phyloP scores from a whole-genome alignment of 805 yeast genomes.

The Wickerhamiella hasegawae region DNA sequence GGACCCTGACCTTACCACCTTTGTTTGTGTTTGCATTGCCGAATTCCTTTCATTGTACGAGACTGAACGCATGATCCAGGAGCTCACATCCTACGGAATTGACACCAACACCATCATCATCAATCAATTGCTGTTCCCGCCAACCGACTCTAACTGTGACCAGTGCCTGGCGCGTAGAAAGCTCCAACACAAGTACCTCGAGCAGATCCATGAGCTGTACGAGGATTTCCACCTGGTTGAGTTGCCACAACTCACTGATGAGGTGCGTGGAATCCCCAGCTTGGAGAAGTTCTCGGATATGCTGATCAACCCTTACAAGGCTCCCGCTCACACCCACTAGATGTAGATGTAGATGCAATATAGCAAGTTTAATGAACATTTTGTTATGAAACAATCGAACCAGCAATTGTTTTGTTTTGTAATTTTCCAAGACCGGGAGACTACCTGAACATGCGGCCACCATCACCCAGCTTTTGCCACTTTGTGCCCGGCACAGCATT shows the following conservation, averaged over 20 bases:
- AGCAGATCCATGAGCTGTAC: conserved; percentile 88
- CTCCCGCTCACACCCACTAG: not conserved
- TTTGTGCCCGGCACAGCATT: conserved; percentile 45
- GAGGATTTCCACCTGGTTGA: conserved; percentile 94
- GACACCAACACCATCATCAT: conserved; percentile 95
- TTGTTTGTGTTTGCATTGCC: conserved; percentile 89
- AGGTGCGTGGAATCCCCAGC: conserved; percentile 84
- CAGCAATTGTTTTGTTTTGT: no score
- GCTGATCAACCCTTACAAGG: conserved; percentile 41
- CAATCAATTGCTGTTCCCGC: conserved; percentile 84
- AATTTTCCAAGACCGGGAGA: not conserved
- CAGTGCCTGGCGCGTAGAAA: conserved; percentile 87
- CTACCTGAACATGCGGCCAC: conserved; percentile 22
- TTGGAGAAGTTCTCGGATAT: conserved; percentile 70
- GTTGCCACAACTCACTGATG: conserved; percentile 89
- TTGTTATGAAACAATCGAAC: no score
- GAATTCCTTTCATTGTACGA: conserved; percentile 93
- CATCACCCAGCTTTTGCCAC: conserved; percentile 61
- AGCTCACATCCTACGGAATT: conserved; percentile 82
- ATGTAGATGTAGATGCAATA: not conserved
- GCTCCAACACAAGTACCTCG: conserved; percentile 90
- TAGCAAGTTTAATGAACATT: not conserved
- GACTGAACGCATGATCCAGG: conserved; percentile 96
- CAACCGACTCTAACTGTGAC: conserved; percentile 51
- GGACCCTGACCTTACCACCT: conserved; percentile 86